Evolutionary conservation across 768 basidiomycete species (phyloP), one percentile per base, ranked within the genome.

Genomic region (Suillus variegatus): DNA sequence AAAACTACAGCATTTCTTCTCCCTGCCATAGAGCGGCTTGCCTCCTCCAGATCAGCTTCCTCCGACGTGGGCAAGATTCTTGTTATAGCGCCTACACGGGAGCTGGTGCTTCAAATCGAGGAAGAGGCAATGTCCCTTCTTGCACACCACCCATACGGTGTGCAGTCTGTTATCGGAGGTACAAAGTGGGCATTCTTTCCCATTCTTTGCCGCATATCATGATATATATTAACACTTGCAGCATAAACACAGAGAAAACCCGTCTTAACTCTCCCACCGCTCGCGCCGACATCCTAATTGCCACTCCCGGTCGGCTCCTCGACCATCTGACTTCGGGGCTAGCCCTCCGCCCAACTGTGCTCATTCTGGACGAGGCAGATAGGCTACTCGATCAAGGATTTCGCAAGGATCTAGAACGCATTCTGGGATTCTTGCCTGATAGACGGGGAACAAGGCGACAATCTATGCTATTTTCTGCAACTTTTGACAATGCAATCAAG

Each of bases 301-400:
- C 89, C 12, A 92, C 91, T 3, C 91, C 91, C 4, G 91, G 91
- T 60, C 83, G 91, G n/a, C 79, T 93, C 63, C 79, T 87, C 66
- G 91, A 92, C 74, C 88, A 90, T 71, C 75, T 92, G 49, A 79
- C 80, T 8, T 60, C 58, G 10, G 58, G 58, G 12, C 58, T 60
- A 18, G 32, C 41, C 28, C 58, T 60, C 43, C 18, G 41, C 20
- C 58, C 58, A 20, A 43, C 41, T 14, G 58, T 60, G 14, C 67
- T 90, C 68, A 84, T 92, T 3, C 78, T 90, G 67, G 91, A 92
- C 71, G 91, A 92, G 76, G 91, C 90, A 13, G 91, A 93, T 73
- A 80, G 91, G 41, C 74, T 93, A 18, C 80, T 92, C 22, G 91
- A 92, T 70, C 83, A 89, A 71, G 91, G 91, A 58, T 93, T 93